Base-by-base conservation (phyloP, 1,139 yeast species). In the Suhomyces coccinellae region DNA sequence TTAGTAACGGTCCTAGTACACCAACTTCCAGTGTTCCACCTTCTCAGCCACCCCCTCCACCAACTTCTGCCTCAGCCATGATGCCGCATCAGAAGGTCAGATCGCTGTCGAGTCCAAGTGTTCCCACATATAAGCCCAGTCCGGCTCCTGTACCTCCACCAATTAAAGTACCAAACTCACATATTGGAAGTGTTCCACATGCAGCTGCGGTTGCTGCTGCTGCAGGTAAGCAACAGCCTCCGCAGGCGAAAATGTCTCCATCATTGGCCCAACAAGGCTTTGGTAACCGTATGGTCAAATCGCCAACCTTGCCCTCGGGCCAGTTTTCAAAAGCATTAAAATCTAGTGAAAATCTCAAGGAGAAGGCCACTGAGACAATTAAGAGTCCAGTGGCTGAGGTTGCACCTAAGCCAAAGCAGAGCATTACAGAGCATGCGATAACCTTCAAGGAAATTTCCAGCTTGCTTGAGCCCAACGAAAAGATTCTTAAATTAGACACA, bases 401-500 rank as follows among this genome's bases (percentile, higher is more conserved):
- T 12, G n/a, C 27, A 10, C 17, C 36, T 3, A 28, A 29, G 32
- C 26, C 31, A 11, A 36, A 27, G 15, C 28, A 14, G 16, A 35
- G 10, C n/a, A 5, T 27, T 4, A 24, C 11, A 13, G 36, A 22
- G 30, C 51, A 48, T 36, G 36, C 40, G 12, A 65, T 71, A 28
- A 62, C 56, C 30, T 66, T 73, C 44, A 59, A 58, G 30, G 79
- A 74, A 36, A 57, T 74, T 4, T 64, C 73, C 2, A 56, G 58
- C 2, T 55, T 74, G 14, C 56, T 74, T 24, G 52, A 56, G 2
- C 58, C 66, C 4, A 62, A 65, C 17, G 79, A 74, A 47, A 73
- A 73, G 53, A 73, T 74, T 16, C 56, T 74, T 30, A 74, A 74
- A 49, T 61, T 74, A 58, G 79, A 73, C 50, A 63, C 62, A 10